Evolutionary conservation across 1,284 basidiomycete genomes (phyloP).

Genomic region (Naganishia cerealis): DNA sequence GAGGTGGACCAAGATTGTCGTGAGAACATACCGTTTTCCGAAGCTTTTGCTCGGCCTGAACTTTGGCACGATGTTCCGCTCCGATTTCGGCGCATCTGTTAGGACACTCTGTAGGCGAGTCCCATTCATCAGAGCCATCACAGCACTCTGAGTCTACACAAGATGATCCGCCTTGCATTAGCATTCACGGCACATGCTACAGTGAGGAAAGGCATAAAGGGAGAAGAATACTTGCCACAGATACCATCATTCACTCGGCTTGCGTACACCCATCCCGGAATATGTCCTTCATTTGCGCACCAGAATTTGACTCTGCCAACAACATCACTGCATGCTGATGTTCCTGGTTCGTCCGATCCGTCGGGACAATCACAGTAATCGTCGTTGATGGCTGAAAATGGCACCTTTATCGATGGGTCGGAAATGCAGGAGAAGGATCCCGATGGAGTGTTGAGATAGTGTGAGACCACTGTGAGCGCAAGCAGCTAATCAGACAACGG

Average conservation of each 20-base stretch:
- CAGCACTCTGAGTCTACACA: constrained; percentile 83
- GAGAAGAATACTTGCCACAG: constrained; percentile 66
- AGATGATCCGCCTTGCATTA: background rate
- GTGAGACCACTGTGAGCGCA: constrained; percentile 36
- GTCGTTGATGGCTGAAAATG: constrained; percentile 80
- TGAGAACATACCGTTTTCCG: constrained; percentile 67
- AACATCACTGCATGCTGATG: constrained; percentile 70
- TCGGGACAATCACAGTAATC: constrained; percentile 93
- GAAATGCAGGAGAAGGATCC: constrained; percentile 3
- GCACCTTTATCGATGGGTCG: constrained; percentile 40
- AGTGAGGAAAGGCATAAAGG: constrained; percentile 21
- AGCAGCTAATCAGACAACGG: background rate
- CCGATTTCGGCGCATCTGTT: constrained; percentile 78
- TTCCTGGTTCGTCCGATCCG: constrained; percentile 90
- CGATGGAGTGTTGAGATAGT: constrained; percentile 35
- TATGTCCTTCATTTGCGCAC: constrained; percentile 84
- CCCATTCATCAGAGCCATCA: constrained; percentile 89
- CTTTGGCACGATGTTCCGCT: constrained; percentile 65
- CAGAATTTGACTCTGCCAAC: constrained; percentile 67
- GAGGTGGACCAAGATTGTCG: background rate
- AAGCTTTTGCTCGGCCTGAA: constrained; percentile 71
- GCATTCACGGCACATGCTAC: background rate
- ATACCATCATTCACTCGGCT: constrained; percentile 91
- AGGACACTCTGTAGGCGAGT: constrained; percentile 63
- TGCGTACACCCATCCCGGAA: constrained; percentile 73